A percentile compares a stretch with the other conserved stretches of the same genome.
phyloP scores from a whole-genome alignment of 768 basidiomycete species.

The Phylloporus arenicola region DNA sequence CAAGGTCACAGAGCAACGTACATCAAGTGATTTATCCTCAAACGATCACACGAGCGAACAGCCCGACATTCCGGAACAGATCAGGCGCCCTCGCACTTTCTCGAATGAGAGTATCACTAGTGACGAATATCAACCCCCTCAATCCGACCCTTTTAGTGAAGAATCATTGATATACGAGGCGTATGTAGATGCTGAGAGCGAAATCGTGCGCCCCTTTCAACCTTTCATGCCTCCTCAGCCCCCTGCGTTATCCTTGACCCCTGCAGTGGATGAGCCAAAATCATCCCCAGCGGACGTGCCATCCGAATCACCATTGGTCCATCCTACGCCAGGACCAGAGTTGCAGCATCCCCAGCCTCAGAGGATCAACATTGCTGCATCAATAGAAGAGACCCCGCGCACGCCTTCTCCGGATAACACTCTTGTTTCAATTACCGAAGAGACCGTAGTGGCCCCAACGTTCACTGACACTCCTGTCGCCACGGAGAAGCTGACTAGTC shows the following conservation, averaged over 20 bases:
- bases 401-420: constrained; percentile 54
- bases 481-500: constrained; percentile 20
- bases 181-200: constrained; percentile 59
- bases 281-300: constrained; percentile 5
- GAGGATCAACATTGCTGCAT: constrained; percentile 33
- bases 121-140: constrained; percentile 35
- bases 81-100: constrained; percentile 32
- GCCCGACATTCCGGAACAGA: constrained; percentile 44
- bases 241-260: constrained; percentile 22
- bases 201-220: constrained; percentile 18
- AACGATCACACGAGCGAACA: constrained; percentile 51
- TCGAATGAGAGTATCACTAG: constrained; percentile 34
- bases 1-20: constrained; percentile 40
- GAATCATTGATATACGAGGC: constrained; percentile 82
- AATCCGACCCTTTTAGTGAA: constrained; percentile 76
- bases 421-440: constrained; percentile 21
- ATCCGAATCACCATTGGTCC: constrained; percentile 29
- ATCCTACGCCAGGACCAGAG: constrained; percentile 33
- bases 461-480: constrained; percentile 17
- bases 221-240: constrained; percentile 15
- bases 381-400: constrained; percentile 39
- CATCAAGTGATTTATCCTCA: constrained; percentile 67
- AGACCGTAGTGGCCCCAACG: constrained; percentile 24
- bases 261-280: constrained; percentile 14
- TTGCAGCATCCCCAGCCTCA: constrained; percentile 69